Base-by-base conservation (phyloP, 129 eudicot species). In the Solidago caesia region DNA sequence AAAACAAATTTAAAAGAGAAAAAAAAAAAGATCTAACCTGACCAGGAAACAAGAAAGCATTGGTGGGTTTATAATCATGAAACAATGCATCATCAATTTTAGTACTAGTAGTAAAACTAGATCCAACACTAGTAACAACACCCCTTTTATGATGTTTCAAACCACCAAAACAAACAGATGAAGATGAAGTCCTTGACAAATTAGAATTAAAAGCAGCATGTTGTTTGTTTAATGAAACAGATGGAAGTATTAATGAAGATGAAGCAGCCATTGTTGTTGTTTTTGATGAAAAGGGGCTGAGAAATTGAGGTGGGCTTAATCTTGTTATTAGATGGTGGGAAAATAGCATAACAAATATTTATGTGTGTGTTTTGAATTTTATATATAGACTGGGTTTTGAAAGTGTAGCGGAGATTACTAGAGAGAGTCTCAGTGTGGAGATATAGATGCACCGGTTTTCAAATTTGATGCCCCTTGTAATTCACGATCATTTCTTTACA, bases 1-100 rank as follows among this genome's bases (percentile, higher is more conserved):
- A n/a, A n/a, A 56, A 56, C 27, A 56, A 56, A 2, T 15, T 1
- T 15, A n/a, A 33, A 13, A 49, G 49, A 52, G 5, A 52, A 52
- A 1, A 52, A 52, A 11, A 51, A 51, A 7, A 12, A 12, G n/a
- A 46, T 68, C 79, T 64, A 44, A 93, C 98, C 98, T 93, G 98
- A 46, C 98, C 98, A 60, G 98, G 98, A 52, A 93, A 93, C 53
- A 93, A 83, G 77, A 93, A 93, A 56, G 96, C 98, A 44, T 78
- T 67, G 65, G 89, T 76, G 70, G 96, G 91, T 72, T 88, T 88
- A 59, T 90, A 93, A 80, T 90, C 91, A 42, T 64, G 64, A 74
- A 93, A 93, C 77, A 93, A 74, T 4, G 85, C 87, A 77, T 88
- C 96, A 64, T 85, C 79, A 39, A 86, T 85, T 48, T 76, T 68